A percentile compares a stretch with the other conserved stretches of the same genome.
Conservation (phyloP, 805 yeast species). For the Tetrapisispora phaffii region DNA sequence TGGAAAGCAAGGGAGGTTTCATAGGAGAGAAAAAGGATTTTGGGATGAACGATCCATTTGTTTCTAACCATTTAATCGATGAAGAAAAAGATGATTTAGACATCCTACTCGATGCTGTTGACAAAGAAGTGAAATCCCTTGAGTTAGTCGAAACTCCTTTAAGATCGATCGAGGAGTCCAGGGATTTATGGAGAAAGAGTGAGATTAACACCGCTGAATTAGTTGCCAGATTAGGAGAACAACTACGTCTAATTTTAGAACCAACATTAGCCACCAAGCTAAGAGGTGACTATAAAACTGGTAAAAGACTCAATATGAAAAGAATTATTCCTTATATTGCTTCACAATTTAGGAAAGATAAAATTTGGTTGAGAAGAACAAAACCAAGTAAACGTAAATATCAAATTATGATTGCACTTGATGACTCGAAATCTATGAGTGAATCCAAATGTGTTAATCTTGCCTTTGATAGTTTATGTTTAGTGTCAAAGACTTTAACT, state of each 20-base stretch:
- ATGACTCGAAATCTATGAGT: slow-evolving; percentile 95
- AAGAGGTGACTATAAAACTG: slow-evolving; percentile 93
- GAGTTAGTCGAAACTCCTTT: slow-evolving; percentile 32
- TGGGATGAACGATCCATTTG: slow-evolving; percentile 15
- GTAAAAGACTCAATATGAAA: slow-evolving; percentile 94
- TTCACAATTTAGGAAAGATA: slow-evolving; percentile 91
- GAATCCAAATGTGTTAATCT: slow-evolving; percentile 83
- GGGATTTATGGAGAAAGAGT: slow-evolving; percentile 71
- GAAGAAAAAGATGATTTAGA: slow-evolving; percentile 23
- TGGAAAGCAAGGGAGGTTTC: slow-evolving; percentile 36
- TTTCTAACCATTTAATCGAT: slow-evolving; percentile 36
- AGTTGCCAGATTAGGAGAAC: slow-evolving; percentile 83
- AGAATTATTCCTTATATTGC: slow-evolving; percentile 96
- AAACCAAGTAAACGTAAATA: slow-evolving; percentile 96
- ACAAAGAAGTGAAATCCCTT: slow-evolving; percentile 25
- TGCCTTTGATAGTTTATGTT: slow-evolving; percentile 89
- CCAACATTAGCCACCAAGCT: slow-evolving; percentile 95
- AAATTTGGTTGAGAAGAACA: slow-evolving; percentile 95
- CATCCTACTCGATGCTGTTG: slow-evolving; percentile 27
- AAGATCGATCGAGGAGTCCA: slow-evolving; percentile 53
- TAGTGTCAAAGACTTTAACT: slow-evolving; percentile 87
- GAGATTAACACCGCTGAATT: slow-evolving; percentile 81
- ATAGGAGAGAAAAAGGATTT: slow-evolving; percentile 38
- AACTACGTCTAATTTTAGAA: slow-evolving; percentile 80
- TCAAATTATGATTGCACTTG: slow-evolving; percentile 95